Conservation (phyloP, 257 asterid species). For the Leptodermis oblonga region DNA sequence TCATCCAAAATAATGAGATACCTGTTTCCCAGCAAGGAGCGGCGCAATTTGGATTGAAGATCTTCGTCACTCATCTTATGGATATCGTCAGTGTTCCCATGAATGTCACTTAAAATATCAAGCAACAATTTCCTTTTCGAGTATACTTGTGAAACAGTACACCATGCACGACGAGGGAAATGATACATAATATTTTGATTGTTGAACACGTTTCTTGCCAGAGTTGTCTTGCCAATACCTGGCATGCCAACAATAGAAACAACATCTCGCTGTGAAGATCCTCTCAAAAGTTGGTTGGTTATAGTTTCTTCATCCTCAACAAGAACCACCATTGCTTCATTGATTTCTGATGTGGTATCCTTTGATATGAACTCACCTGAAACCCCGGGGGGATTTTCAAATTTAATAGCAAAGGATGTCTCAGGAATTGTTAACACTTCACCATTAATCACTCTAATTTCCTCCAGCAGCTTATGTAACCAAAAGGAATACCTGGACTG, state of each 20-base stretch:
- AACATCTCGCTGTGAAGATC: background rate
- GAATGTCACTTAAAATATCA: background rate
- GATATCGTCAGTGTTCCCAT: background rate
- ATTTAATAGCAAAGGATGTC: background rate
- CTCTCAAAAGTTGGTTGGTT: background rate
- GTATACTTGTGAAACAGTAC: constrained; percentile 4
- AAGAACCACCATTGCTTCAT: background rate
- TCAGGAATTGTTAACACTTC: background rate
- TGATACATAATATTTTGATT: background rate
- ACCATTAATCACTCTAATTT: background rate
- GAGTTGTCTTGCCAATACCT: constrained; percentile 3
- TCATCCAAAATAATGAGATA: constrained; percentile 26
- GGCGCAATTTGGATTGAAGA: background rate
- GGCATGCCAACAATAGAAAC: constrained; percentile 6
- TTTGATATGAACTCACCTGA: background rate
- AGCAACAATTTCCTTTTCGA: background rate
- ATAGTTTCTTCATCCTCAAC: background rate
- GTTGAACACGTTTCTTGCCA: background rate
- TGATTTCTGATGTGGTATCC: background rate
- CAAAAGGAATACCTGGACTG: background rate
- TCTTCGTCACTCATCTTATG: background rate
- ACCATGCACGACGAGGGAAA: background rate
- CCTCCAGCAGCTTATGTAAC: background rate
- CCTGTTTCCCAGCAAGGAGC: constrained; percentile 9
- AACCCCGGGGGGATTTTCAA: background rate